Conservation (phyloP, 331 rosid genomes). For the Stylosanthes scabra region DNA sequence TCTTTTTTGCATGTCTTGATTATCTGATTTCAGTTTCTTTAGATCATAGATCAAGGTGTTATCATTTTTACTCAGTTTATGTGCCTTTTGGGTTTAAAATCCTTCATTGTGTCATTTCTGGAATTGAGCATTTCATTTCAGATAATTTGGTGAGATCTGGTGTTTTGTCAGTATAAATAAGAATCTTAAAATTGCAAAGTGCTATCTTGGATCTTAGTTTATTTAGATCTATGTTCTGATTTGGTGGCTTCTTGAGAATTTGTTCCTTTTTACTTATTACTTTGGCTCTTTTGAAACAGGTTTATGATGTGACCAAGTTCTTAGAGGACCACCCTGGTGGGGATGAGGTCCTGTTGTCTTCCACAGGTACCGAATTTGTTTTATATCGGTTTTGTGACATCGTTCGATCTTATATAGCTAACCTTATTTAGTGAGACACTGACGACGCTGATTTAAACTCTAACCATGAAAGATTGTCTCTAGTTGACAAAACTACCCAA, state of each 20-base stretch:
- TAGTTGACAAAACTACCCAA: too few species aligned
- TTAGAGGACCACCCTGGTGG: constrained; percentile 99
- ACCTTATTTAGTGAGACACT: too few species aligned
- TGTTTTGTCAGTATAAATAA: not conserved
- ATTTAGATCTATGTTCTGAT: constrained; percentile 1
- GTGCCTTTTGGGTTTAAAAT: constrained; percentile 12
- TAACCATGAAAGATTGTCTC: too few species aligned
- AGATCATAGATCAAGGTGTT: constrained; percentile 4
- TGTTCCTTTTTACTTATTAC: constrained; percentile 19
- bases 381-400: not conserved
- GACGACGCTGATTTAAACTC: too few species aligned
- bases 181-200: not conserved
- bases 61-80: not conserved
- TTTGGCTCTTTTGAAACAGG: constrained; percentile 58
- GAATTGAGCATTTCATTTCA: constrained; percentile 15
- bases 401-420: too few species aligned
- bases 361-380: constrained; percentile 64
- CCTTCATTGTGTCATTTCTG: constrained; percentile 10
- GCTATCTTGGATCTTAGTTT: constrained; percentile 4
- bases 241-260: constrained; percentile 8
- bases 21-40: not conserved
- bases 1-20: constrained; percentile 5
- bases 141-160: not conserved
- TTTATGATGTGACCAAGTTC: constrained; percentile 86
- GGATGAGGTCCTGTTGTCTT: constrained; percentile 79